Base-by-base conservation (phyloP, 768 basidiomycete genomes). In the Pleurotus djamor region DNA sequence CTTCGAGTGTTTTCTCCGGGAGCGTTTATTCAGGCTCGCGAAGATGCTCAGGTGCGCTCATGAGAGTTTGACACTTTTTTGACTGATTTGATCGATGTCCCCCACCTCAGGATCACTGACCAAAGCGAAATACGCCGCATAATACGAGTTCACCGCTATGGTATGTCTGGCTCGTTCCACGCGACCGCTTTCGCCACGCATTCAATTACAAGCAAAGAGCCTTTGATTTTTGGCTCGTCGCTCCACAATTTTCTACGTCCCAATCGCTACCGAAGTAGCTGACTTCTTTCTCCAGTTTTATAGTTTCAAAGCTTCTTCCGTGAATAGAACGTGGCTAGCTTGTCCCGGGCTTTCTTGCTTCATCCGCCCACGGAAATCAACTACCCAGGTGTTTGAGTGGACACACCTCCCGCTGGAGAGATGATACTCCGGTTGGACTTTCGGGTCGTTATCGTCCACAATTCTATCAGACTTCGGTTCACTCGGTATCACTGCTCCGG, bases 11-110 rank as follows among this genome's bases (percentile, higher is more conserved):
- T 9, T 41, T 41, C 38, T 56, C 17, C 54, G 28, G 54, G 54
- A 41, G 28, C 10, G 12, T 10, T n/a, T 44, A 17, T n/a, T 41
- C 54, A 56, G 54, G 54, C 54, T 56, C 54, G 32, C 38, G 12
- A 56, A 44, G 54, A 43, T 56, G 54, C 41, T 44, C 54, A 56
- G 54, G 54, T 56, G 37, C 28, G 49, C 49, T 33, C 9, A 32
- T 44, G 41, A 54, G 52, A 35, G 52, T 35, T 43, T 35, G 52
- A 54, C 9, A n/a, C 34, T 52, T 52, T 52, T 52, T 36, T 52
- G 35, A 52, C 51, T 52, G 51, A 44, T 47, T 47, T 56, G 54
- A 56, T 56, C 54, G 54, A 56, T 56, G 36, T 21, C 38, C 54
- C 16, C 35, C 12, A 33, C 28, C 35, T 54, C 52, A 56, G 54